Evolutionary conservation across 1,139 yeast genomes (phyloP).

Genomic region (Taphrina wiesneri): DNA sequence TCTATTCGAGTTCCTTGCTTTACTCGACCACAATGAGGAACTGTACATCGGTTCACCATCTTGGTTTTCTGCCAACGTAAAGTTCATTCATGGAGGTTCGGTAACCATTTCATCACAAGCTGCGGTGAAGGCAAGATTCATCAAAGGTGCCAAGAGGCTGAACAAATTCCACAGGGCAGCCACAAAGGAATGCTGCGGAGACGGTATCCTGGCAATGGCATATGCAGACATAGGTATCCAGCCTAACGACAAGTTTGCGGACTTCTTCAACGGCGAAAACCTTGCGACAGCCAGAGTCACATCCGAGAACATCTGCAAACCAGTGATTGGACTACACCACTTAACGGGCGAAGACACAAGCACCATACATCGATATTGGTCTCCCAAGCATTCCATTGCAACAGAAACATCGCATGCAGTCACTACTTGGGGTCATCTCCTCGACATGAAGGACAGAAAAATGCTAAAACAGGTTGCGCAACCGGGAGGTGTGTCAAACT

Average conservation of each 20-base stretch:
- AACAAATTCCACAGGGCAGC: slow-evolving; percentile 41
- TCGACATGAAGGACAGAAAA: background rate
- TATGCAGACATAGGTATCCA: slow-evolving; percentile 39
- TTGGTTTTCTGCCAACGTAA: slow-evolving; percentile 3
- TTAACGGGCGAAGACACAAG: slow-evolving; percentile 4
- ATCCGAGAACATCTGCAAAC: slow-evolving; percentile 1
- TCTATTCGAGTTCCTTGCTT: slow-evolving; percentile 42
- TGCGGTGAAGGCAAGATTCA: slow-evolving; percentile 43
- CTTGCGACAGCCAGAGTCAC: background rate
- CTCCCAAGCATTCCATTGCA: background rate
- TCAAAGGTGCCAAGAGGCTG: slow-evolving; percentile 39
- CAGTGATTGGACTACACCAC: slow-evolving; percentile 25
- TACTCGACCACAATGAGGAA: slow-evolving; percentile 42
- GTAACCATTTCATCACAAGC: slow-evolving; percentile 47
- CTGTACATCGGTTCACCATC: slow-evolving; percentile 43
- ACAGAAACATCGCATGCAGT: background rate
- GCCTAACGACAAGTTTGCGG: slow-evolving; percentile 2
- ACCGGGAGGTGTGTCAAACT: background rate
- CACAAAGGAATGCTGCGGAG: slow-evolving; percentile 46
- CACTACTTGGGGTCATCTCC: background rate
- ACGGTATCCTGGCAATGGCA: slow-evolving; percentile 45
- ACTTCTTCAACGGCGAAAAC: slow-evolving; percentile 15
- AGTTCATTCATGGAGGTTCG: slow-evolving; percentile 49
- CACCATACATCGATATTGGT: background rate
- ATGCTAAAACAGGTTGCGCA: background rate